A percentile compares a stretch with the other conserved stretches of the same genome.
Evolutionary conservation across 2,329 filamentous ascomycete species (phyloP).

Genomic region (Penicillium sp.): DNA sequence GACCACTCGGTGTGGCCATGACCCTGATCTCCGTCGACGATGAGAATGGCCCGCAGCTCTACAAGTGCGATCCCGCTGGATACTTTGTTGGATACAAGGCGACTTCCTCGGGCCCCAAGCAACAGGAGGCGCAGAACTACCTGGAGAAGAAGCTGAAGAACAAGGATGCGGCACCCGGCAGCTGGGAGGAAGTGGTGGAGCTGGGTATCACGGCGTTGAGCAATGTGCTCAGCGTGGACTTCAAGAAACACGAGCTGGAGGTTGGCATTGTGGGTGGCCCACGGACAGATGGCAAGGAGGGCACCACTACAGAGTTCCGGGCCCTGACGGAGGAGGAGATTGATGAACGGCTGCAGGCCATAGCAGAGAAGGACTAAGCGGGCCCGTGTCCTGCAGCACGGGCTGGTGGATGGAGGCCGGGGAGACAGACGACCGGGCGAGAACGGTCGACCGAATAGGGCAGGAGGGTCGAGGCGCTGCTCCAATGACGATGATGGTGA

Average conservation of each 20-base stretch:
- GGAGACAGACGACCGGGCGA: neutral
- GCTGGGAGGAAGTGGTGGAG: slow-evolving; percentile 97
- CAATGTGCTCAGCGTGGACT: slow-evolving; percentile 96
- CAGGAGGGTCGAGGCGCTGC: neutral
- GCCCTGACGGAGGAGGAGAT: slow-evolving; percentile 96
- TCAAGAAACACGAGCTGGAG: slow-evolving; percentile 99
- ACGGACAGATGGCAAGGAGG: slow-evolving; percentile 77
- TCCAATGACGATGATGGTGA: neutral
- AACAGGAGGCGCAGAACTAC: slow-evolving; percentile 97
- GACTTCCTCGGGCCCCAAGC: slow-evolving; percentile 94
- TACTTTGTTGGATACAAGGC: slow-evolving; percentile 99
- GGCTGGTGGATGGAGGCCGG: neutral
- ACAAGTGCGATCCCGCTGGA: slow-evolving; percentile 97
- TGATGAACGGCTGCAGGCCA: slow-evolving; percentile 95
- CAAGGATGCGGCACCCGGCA: slow-evolving; percentile 90
- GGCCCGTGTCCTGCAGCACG: slow-evolving; percentile 14
- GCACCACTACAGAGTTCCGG: slow-evolving; percentile 77
- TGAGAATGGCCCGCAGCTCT: slow-evolving; percentile 90
- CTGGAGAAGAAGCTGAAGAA: slow-evolving; percentile 99
- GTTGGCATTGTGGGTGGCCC: slow-evolving; percentile 96
- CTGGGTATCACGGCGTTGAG: slow-evolving; percentile 92
- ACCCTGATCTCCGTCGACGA: slow-evolving; percentile 93
- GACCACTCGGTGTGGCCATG: slow-evolving; percentile 91
- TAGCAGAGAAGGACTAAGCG: slow-evolving; percentile 93
- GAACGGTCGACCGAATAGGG: slow-evolving; percentile 18